phyloP scores from a whole-genome alignment of 225 moss, liverwort and hornwort species.

The Polytrichum formosum region DNA sequence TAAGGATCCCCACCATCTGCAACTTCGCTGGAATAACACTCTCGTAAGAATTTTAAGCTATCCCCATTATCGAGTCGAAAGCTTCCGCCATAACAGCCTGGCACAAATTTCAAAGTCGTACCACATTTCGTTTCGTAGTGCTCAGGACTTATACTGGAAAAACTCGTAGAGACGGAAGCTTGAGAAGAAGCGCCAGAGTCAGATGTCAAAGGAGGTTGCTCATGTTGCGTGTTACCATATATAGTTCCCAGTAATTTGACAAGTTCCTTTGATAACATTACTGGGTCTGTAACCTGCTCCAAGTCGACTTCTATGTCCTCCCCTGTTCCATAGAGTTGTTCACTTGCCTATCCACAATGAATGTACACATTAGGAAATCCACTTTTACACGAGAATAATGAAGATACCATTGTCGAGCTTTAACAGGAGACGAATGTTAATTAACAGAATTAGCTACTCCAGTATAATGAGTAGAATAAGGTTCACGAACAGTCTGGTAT shows the following conservation, averaged over 20 bases:
- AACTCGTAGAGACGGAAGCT: conserved; percentile 12
- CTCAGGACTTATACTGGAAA: conserved; percentile 24
- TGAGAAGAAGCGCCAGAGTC: conserved; percentile 44
- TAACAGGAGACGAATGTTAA: no score
- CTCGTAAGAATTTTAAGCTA: conserved; percentile 26
- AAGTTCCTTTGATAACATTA: conserved; percentile 44
- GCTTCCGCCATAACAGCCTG: conserved; percentile 13
- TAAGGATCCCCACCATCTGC: conserved; percentile 21
- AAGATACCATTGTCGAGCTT: neutral
- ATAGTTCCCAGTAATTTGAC: conserved; percentile 44
- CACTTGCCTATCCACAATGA: conserved; percentile 1
- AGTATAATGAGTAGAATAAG: no score
- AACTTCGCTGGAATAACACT: conserved; percentile 37
- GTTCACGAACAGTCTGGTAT: no score
- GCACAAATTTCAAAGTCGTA: conserved; percentile 7
- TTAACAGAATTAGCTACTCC: no score
- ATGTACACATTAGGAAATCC: neutral
- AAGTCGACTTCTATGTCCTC: conserved; percentile 14
- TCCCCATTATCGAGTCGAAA: conserved; percentile 24
- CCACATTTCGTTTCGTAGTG: conserved; percentile 18
- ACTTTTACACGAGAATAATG: neutral
- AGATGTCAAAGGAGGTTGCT: conserved; percentile 24
- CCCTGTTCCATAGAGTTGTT: neutral
- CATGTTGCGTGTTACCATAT: conserved; percentile 37
- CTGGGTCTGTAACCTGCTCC: conserved; percentile 21